These are phyloP conservation scores for Prototheca cutis DNA, from an alignment of 163 green algal genomes.

Conservation along the genomic window DNA sequence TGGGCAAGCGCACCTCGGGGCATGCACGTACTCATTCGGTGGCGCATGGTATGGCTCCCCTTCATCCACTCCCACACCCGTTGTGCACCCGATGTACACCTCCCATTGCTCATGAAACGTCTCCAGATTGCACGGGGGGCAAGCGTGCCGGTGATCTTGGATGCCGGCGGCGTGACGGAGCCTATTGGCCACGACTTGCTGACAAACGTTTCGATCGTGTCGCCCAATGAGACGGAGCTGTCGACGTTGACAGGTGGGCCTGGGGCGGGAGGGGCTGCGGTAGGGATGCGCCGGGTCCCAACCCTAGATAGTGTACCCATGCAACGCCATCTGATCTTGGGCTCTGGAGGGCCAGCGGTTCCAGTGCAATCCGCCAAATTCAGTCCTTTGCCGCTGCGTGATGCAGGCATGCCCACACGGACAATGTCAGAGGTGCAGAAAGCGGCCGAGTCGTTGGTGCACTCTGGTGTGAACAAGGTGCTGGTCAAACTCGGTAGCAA, in stretches of 20 bases:
- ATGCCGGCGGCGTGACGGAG: constrained; percentile 71
- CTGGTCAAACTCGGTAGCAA: constrained; percentile 79
- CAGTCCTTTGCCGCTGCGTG: too few relatives aligned
- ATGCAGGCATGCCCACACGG: constrained; percentile 39
- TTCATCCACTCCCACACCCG: too few relatives aligned
- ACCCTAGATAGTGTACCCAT: too few relatives aligned
- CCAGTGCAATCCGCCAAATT: too few relatives aligned
- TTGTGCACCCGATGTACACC: too few relatives aligned
- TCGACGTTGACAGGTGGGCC: constrained; percentile 51
- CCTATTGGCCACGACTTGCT: constrained; percentile 60
- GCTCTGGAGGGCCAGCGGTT: too few relatives aligned
- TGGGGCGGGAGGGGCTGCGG: too few relatives aligned
- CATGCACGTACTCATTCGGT: too few relatives aligned
- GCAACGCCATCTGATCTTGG: too few relatives aligned
- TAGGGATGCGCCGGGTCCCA: too few relatives aligned
- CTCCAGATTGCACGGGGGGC: constrained; percentile 18
- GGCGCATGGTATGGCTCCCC: too few relatives aligned
- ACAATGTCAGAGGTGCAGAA: constrained; percentile 33
- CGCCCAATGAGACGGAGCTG: constrained; percentile 92
- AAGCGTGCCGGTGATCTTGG: constrained; percentile 68
- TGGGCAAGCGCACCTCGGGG: too few relatives aligned
- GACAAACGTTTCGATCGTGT: constrained; percentile 51
- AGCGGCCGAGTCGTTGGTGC: constrained; percentile 53
- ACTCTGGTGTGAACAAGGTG: constrained; percentile 44
- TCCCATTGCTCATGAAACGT: neutral